Evolutionary conservation across 116 monocot genomes (phyloP), one percentile per base, ranked within the genome.

Genomic region (Papilionanthe hybrid): DNA sequence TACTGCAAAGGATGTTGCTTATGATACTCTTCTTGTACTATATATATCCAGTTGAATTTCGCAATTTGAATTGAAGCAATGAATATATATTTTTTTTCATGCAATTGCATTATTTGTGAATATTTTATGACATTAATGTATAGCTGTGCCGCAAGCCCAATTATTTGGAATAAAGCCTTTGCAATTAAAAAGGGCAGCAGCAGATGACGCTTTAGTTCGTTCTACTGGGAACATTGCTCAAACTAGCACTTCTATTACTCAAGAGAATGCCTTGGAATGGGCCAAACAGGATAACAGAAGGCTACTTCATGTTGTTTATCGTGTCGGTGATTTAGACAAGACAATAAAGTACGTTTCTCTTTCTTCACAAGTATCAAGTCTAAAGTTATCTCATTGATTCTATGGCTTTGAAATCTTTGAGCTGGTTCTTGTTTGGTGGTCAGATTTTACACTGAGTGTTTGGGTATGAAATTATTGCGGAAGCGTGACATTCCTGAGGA

Each of bases 371-470:
- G 28, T 37, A 69, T 32, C 37, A 12, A 17, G 37, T 69, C 17
- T n/a, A 69, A 29, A 17, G 5, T 69, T 32, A 69, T 18, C 37
- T 69, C 30, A 30, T 69, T 69, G 12, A 37, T 18, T 4, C 10
- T 69, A 41, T 69, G 69, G 22, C 17, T 69, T 69, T 69, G 69
- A 32, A 13, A 32, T 37, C 18, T 56, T 25, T 85, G 47, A 65
- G 9, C 48, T 56, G 78, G n/a, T 78, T 42, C 60, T 58, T 72
- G 0, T 32, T 81, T 1, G 17, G 28, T 74, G 20, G 12, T 82
- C 79, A 95, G 95, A 79, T 95, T 95, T 79, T 95, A 95, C 79
- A 92, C 95, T 11, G 92, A 95, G 83, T 95, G 95, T 72, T 77
- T 95, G 56, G 95, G 92, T 32, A 95, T 95, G 95, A 95, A 95